phyloP scores from a whole-genome alignment of 345 rosid species.

The Pistacia integerrima region DNA sequence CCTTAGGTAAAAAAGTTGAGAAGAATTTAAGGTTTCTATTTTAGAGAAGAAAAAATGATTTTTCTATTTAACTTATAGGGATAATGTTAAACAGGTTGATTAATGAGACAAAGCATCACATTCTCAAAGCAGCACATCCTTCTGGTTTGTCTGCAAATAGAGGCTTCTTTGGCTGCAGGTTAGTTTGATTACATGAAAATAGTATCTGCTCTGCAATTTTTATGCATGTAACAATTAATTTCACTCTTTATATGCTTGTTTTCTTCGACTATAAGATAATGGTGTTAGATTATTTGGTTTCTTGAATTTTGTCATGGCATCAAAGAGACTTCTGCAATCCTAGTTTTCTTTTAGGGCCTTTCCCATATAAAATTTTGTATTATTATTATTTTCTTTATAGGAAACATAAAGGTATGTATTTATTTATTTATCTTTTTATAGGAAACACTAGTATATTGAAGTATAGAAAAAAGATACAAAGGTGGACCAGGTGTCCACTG shows the following conservation, averaged over 20 bases:
- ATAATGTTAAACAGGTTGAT: constrained; percentile 59
- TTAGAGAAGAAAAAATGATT: background rate
- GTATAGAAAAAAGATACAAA: background rate
- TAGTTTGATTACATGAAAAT: constrained; percentile 22
- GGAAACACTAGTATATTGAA: too few species aligned
- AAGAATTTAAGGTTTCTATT: background rate
- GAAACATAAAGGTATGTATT: too few species aligned
- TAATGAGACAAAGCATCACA: constrained; percentile 81
- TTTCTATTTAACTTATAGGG: background rate
- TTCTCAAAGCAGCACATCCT: constrained; percentile 98
- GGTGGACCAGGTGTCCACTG: background rate
- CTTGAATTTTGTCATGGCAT: too few species aligned
- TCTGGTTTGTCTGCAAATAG: constrained; percentile 96
- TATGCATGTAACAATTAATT: background rate
- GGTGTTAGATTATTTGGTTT: too few species aligned
- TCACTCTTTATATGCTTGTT: background rate
- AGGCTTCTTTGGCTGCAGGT: constrained; percentile 99
- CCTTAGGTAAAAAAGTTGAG: background rate
- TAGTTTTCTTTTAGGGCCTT: too few species aligned
- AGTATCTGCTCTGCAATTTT: background rate
- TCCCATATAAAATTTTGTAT: too few species aligned
- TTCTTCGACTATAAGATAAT: background rate
- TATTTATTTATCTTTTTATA: too few species aligned
- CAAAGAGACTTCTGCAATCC: too few species aligned
- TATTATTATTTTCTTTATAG: too few species aligned